Base-by-base conservation (phyloP, 2,329 filamentous ascomycete genomes). In the Alternaria alternata region DNA sequence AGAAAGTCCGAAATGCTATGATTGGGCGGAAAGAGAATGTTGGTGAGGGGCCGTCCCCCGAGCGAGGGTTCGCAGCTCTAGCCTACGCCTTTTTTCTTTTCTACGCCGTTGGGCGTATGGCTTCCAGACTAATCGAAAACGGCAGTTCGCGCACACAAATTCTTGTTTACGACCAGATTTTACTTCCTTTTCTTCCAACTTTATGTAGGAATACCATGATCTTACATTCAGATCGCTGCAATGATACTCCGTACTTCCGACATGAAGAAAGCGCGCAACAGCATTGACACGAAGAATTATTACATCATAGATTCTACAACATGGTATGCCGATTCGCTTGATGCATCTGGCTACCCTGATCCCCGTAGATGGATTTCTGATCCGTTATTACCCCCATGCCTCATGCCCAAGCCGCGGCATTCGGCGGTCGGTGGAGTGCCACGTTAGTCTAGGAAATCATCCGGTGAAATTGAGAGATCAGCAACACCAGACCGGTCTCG, bases 61-160 rank as follows among this genome's bases (percentile, higher is more conserved):
- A 65, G 66, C 62, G 62, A 42, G 61, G 59, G 66, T 66, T 68
- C 63, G 67, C 58, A 68, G 64, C 49, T 51, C 51, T 64, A 70
- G 64, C 59, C 32, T 49, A 42, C 51, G 51, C 46, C 52, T 44
- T 36, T 51, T 39, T 49, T 36, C 26, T 58, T 54, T 59, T 54
- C 44, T 24, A 55, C 39, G 39, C 47, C 54, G 59, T 62, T 66
- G 56, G 55, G 56, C 56, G 57, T 51, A 49, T 46, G 65, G 34
- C 30, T 51, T 52, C 62, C 57, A 53, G 24, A 47, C n/a, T 52
- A 57, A 52, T 52, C 16, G 24, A 41, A 20, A 48, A 39, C 43
- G 38, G 38, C 39, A 53, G 18, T 43, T 53, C 26, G 39, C 18
- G 26, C 39, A 30, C 36, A 53, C 32, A n/a, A 14, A 26, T 30